Base-by-base conservation (phyloP, 2,329 filamentous ascomycete species). In the Escovopsis weberi region DNA sequence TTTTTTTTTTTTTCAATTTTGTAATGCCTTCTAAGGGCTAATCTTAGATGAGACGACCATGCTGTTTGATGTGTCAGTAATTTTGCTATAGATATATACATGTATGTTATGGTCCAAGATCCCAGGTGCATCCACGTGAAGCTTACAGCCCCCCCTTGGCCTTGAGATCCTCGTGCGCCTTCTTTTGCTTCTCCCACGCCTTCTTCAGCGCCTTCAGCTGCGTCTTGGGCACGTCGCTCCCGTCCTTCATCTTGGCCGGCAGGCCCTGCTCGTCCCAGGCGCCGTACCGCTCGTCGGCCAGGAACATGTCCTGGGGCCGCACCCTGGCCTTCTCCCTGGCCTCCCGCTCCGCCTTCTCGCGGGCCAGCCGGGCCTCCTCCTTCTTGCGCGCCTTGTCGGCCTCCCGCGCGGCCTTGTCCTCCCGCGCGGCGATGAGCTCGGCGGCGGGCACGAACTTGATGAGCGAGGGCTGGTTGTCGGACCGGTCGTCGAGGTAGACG, bases 171-270 rank as follows among this genome's bases (percentile, higher is more conserved):
- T 88, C 81, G 59, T 88, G 80, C 45, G 75, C 60, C 71, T 89
- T 93, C 70, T 87, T 91, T 67, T 95, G 89, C 58, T 72, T 79
- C 53, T 93, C 83, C 85, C 85, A 94, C 43, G 86, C 80, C 69
- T 95, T 95, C 64, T 71, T 80, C 52, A 94, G 61, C 67, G 85
- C 88, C 72, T 95, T 95, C 40, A 65, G 56, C 55, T 78, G 75
- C 46, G 74, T 82, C 69, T 94, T 94, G 4, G 84, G 74, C 33
- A 95, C 70, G 51, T 93, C 85, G 47, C 77, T 79, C 0, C 86
- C 87, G 30, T 84, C 78, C 47, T 76, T 78, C 58, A 87, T 76
- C 62, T 79, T 84, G 0, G 74, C 82, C 2, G 89, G 88, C 48
- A 94, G 48, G 0, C 88, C 88, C 44, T 89, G 80, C 6, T 72